Evolutionary conservation across 345 rosid genomes (phyloP).

Genomic region (Toxicodendron radicans): DNA sequence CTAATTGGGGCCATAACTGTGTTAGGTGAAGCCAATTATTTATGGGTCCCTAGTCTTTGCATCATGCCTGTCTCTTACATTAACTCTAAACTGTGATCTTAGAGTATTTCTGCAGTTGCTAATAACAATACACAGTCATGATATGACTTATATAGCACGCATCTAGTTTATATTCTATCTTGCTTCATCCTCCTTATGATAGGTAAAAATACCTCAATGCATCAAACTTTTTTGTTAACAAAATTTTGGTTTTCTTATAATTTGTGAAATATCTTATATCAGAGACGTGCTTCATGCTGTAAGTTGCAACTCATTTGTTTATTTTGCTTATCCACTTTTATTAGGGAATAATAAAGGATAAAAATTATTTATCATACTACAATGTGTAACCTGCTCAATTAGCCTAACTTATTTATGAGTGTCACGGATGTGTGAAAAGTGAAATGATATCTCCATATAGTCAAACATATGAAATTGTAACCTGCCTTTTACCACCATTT

Average conservation of each 20-base stretch:
- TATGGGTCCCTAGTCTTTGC: background rate
- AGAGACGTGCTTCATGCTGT: background rate
- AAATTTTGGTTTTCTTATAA: background rate
- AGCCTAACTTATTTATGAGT: background rate
- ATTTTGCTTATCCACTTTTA: background rate
- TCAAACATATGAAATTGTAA: too few species aligned
- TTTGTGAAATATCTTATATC: background rate
- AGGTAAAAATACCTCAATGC: background rate
- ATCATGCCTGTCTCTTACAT: background rate
- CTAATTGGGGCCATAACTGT: too few species aligned
- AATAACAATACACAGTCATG: background rate
- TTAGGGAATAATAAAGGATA: background rate
- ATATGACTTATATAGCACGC: background rate
- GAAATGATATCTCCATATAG: background rate
- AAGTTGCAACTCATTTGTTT: background rate
- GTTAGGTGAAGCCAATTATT: background rate
- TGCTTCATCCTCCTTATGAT: too few species aligned
- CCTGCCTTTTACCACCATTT: too few species aligned
- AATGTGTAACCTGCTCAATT: background rate
- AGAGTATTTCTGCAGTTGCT: background rate
- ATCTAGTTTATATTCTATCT: too few species aligned
- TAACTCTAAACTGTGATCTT: background rate
- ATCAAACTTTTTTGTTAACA: background rate
- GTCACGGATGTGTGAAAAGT: background rate
- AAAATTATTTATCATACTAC: background rate